Base-by-base conservation (phyloP, 2,329 filamentous ascomycete genomes). In the Ophiostoma tasmaniense region DNA sequence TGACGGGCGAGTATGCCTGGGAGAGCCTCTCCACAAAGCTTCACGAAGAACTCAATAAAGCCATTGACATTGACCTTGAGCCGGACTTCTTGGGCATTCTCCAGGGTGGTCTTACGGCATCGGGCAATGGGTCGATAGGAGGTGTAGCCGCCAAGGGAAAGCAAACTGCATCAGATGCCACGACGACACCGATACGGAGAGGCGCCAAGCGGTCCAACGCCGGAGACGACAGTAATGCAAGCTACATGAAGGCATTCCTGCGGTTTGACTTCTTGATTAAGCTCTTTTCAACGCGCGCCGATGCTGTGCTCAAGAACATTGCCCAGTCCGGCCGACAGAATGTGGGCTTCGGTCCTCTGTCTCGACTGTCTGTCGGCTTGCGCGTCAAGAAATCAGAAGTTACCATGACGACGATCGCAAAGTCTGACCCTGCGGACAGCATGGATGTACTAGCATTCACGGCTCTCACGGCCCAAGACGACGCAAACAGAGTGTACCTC, bases 291-390 rank as follows among this genome's bases (percentile, higher is more conserved):
- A 76, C 77, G 2, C 87, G 88, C 74, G 86, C 88, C 11, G 82
- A 82, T n/a, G 78, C 78, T 8, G 82, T 92, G 1, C 91, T 92
- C 74, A 78, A 85, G 68, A 82, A 88, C 70, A 87, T 93, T 75
- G 87, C 91, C 71, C 85, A 89, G 77, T 85, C 89, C 7, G 85
- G 92, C 78, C 83, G 86, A 74, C 81, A 88, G 68, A 89, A 87
- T 69, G 89, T 93, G 13, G 80, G 88, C 5, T 89, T 92, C 73
- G 89, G 89, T 3, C 82, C 83, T 39, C 79, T 84, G 3, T 79
- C 82, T 3, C 80, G 77, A 66, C 73, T 88, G 5, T 77, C 79
- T 1, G 70, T 84, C 11, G 79, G 79, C 0, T 74, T 75, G 71
- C 84, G 75, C 72, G 80, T 79, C 73, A 85, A 73, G 75, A 85